Evolutionary conservation across 2,329 filamentous ascomycete genomes (phyloP).

Genomic region (Clarireedia hainanense): DNA sequence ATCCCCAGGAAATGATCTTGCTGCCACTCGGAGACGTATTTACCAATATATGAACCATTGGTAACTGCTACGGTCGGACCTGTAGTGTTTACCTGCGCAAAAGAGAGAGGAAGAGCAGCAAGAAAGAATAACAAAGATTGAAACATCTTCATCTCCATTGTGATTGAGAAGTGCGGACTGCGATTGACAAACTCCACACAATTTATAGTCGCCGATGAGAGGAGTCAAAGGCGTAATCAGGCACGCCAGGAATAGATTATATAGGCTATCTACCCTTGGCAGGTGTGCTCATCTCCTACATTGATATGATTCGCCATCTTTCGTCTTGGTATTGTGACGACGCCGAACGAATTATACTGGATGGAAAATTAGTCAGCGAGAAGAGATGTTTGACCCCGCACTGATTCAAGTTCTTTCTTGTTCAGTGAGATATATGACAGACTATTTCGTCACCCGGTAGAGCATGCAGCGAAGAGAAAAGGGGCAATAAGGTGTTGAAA

Average conservation of each 20-base stretch:
- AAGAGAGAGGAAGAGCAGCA: background rate
- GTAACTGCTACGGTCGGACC: conserved; percentile 15
- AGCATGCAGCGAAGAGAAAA: background rate
- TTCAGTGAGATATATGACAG: background rate
- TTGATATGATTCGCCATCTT: no score
- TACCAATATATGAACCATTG: conserved; percentile 23
- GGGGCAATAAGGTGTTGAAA: no score
- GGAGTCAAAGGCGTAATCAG: no score
- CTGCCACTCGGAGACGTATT: conserved; percentile 20
- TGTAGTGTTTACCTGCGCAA: conserved; percentile 2
- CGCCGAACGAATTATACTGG: background rate
- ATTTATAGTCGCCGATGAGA: no score
- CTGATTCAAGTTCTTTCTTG: background rate
- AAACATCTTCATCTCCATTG: background rate
- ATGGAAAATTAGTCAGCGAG: background rate
- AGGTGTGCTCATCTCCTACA: no score
- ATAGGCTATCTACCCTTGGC: no score
- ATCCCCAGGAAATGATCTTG: conserved; percentile 39
- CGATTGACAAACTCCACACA: no score
- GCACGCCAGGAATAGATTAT: no score
- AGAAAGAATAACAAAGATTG: background rate
- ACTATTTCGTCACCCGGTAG: background rate
- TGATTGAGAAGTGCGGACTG: background rate
- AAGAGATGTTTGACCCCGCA: background rate
- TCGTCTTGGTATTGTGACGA: no score